A percentile compares a stretch with the other conserved stretches of the same genome.
These are phyloP conservation scores for Pisolithus marmoratus DNA, from an alignment of 768 basidiomycete genomes.

Conservation along the genomic window DNA sequence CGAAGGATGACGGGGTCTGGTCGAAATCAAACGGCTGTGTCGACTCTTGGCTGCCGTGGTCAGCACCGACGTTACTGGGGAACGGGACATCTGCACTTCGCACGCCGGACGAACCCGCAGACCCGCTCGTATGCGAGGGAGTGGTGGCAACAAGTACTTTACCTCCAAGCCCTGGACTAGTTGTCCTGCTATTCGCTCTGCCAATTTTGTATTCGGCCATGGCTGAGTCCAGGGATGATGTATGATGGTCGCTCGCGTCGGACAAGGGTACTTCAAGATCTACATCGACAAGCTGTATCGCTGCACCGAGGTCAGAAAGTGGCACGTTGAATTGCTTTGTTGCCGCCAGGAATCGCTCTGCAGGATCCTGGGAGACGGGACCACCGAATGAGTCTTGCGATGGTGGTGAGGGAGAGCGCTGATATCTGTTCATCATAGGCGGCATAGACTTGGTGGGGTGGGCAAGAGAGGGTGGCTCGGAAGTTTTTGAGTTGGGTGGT, in stretches of 20 bases:
- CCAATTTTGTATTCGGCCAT: conserved; percentile 22
- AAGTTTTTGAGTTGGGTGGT: conserved; percentile 20
- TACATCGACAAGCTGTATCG: conserved; percentile 25
- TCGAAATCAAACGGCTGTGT: conserved; percentile 31
- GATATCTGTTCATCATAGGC: conserved; percentile 13
- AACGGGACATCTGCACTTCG: conserved; percentile 9
- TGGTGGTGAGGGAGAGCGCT: conserved; percentile 31
- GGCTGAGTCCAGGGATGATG: conserved; percentile 15
- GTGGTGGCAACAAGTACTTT: conserved; percentile 48
- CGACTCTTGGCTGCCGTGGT: conserved; percentile 18
- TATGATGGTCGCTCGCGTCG: conserved; percentile 33
- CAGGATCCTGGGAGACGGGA: conserved; percentile 42
- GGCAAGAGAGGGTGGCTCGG: conserved; percentile 9
- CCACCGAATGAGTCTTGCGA: conserved; percentile 65
- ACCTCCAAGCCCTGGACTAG: conserved; percentile 6
- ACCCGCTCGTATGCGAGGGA: conserved; percentile 38
- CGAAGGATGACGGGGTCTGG: conserved; percentile 37
- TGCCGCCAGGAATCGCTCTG: conserved; percentile 40
- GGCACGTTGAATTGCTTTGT: conserved; percentile 51
- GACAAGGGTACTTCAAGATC: conserved; percentile 50
- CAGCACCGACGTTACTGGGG: conserved; percentile 6
- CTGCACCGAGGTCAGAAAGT: conserved; percentile 46
- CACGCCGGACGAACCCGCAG: conserved; percentile 6
- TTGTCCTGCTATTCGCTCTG: conserved; percentile 8
- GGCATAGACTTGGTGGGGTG: conserved; percentile 19